phyloP scores from a whole-genome alignment of 1,284 basidiomycete species.

The Pyrrhoderma lamaoense region DNA sequence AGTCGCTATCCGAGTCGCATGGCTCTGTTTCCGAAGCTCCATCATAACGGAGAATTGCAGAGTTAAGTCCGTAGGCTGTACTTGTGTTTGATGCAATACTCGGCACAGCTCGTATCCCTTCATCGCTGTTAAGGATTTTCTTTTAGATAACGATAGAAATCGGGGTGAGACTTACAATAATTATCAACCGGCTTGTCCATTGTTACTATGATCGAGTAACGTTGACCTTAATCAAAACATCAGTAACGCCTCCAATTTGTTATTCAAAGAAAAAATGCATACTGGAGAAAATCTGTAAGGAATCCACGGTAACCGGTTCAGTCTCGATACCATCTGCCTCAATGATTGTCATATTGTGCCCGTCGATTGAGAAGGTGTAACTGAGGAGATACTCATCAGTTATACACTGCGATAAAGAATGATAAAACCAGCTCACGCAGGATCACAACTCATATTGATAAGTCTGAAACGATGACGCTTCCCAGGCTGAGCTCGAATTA shows the following conservation, averaged over 20 bases:
- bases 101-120: slow-evolving; percentile 29
- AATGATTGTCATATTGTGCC: slow-evolving; percentile 40
- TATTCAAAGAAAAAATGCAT: not conserved
- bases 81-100: slow-evolving; percentile 19
- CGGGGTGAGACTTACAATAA: slow-evolving; percentile 29
- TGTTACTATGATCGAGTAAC: slow-evolving; percentile 29
- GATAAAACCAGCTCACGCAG: slow-evolving; percentile 18
- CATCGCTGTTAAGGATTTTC: not conserved
- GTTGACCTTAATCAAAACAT: slow-evolving; percentile 31
- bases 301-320: slow-evolving; percentile 36
- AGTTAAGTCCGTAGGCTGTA: slow-evolving; percentile 27
- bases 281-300: slow-evolving; percentile 28
- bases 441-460: slow-evolving; percentile 35
- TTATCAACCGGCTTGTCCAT: slow-evolving; percentile 35
- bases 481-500: slow-evolving; percentile 29
- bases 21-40: slow-evolving; percentile 17
- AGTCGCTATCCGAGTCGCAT: not conserved
- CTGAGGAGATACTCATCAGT: slow-evolving; percentile 24
- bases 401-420: not conserved
- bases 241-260: not conserved
- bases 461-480: slow-evolving; percentile 33
- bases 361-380: slow-evolving; percentile 32
- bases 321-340: slow-evolving; percentile 42
- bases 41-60: slow-evolving; percentile 34
- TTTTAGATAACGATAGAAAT: not conserved